phyloP scores from a whole-genome alignment of 495 filamentous ascomycete genomes.

The Pseudevernia furfuracea region DNA sequence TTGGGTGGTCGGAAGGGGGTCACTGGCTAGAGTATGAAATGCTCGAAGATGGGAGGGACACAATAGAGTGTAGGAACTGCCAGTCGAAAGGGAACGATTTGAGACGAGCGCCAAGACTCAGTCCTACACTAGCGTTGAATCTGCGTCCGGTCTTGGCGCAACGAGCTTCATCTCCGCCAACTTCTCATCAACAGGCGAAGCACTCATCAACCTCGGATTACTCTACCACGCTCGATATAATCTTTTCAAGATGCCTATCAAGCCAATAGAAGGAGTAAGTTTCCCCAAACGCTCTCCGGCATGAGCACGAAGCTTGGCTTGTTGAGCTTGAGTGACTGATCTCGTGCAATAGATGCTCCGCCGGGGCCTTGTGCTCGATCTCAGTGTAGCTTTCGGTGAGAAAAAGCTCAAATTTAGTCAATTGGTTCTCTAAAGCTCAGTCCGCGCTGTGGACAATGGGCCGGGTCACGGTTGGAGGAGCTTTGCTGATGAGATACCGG shows the following conservation, averaged over 20 bases:
- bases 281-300: neutral
- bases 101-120: neutral
- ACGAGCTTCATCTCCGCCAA: neutral
- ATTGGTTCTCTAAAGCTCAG: neutral
- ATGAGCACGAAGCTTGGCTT: neutral
- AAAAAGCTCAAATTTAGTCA: neutral
- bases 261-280: conserved; percentile 51
- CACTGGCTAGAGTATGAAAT: too few species aligned
- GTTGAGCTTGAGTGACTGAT: conserved; percentile 21
- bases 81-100: neutral
- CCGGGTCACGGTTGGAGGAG: neutral
- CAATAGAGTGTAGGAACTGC: too few species aligned
- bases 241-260: conserved; percentile 36
- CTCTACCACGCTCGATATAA: neutral
- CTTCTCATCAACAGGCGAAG: neutral
- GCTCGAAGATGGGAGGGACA: too few species aligned
- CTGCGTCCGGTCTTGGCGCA: neutral
- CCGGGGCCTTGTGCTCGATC: conserved; percentile 64
- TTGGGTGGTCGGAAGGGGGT: neutral
- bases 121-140: neutral
- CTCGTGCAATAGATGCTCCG: conserved; percentile 56
- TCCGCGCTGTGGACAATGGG: neutral
- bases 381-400: conserved; percentile 69
- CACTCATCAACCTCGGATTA: too few species aligned
- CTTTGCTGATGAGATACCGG: conserved; percentile 7